Evolutionary conservation across 345 rosid genomes (phyloP).

Genomic region (Stellera chamaejasme): DNA sequence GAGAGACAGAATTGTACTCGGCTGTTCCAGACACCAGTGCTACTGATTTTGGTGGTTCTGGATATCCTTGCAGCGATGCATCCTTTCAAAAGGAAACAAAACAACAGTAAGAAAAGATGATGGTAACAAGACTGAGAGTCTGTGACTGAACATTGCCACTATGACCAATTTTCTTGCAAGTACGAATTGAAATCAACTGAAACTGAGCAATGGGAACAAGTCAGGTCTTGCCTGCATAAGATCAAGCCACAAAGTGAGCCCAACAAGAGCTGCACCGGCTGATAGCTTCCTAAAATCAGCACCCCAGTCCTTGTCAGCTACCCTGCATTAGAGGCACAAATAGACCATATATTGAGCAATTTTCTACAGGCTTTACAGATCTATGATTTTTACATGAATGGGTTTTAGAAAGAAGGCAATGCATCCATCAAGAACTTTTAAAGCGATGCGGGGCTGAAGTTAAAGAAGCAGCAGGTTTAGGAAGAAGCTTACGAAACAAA

Average conservation of each 20-base stretch:
- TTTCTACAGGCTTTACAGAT: no score
- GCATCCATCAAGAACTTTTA: background rate
- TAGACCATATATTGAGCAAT: no score
- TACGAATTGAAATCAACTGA: background rate
- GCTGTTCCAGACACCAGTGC: constrained; percentile 82
- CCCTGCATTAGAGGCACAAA: constrained; percentile 39
- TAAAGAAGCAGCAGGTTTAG: no score
- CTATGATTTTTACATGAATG: no score
- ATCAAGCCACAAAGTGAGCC: constrained; percentile 91
- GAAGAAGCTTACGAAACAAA: no score
- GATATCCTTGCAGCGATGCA: constrained; percentile 88
- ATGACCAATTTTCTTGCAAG: no score
- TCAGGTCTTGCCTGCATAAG: constrained; percentile 85
- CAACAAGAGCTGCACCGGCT: constrained; percentile 95
- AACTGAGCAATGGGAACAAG: constrained; percentile 13
- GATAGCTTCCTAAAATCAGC: constrained; percentile 92
- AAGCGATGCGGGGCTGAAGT: no score
- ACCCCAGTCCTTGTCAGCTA: constrained; percentile 93
- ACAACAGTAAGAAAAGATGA: background rate
- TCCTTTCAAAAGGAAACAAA: constrained; percentile 63
- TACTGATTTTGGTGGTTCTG: constrained; percentile 84
- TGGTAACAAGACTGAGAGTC: no score
- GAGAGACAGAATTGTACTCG: constrained; percentile 78
- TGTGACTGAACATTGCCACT: no score
- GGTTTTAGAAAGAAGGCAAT: no score